phyloP scores from a whole-genome alignment of 768 basidiomycete genomes.

The Hypholoma sublateritium region DNA sequence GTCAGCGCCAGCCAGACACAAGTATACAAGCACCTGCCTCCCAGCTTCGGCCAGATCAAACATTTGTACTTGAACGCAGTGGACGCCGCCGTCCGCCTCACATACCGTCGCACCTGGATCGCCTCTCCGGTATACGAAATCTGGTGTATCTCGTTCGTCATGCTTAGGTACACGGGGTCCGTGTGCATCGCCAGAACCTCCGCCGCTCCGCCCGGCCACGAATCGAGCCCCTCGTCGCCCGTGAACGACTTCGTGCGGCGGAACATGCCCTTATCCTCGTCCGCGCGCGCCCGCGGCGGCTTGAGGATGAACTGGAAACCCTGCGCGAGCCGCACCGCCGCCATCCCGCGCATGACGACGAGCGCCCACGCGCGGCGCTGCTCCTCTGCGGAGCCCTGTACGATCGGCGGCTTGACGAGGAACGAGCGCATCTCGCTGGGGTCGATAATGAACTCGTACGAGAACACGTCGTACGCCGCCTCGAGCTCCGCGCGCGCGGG shows the following conservation, averaged over 20 bases:
- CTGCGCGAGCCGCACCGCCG: slow-evolving; percentile 86
- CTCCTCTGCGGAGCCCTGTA: slow-evolving; percentile 51
- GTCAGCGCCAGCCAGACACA: neutral
- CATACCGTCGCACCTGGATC: slow-evolving; percentile 86
- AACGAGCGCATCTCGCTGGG: slow-evolving; percentile 85
- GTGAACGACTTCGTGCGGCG: slow-evolving; percentile 59
- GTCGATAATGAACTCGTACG: slow-evolving; percentile 87
- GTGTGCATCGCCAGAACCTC: slow-evolving; percentile 58
- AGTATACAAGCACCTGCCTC: slow-evolving; percentile 36
- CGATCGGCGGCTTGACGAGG: slow-evolving; percentile 67
- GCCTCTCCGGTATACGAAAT: slow-evolving; percentile 90
- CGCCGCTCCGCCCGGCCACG: slow-evolving; percentile 63
- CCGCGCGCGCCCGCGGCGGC: slow-evolving; percentile 31
- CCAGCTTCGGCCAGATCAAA: slow-evolving; percentile 91
- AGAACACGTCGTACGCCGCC: slow-evolving; percentile 74
- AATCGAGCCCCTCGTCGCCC: slow-evolving; percentile 50
- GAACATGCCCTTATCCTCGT: slow-evolving; percentile 31
- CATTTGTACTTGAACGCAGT: slow-evolving; percentile 79
- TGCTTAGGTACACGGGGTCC: slow-evolving; percentile 86
- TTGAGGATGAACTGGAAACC: slow-evolving; percentile 91
- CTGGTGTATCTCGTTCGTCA: slow-evolving; percentile 93
- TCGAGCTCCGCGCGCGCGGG: slow-evolving; percentile 76
- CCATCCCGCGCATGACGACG: slow-evolving; percentile 90
- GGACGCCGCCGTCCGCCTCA: slow-evolving; percentile 66
- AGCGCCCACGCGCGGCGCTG: slow-evolving; percentile 71